These are phyloP conservation scores for Penicillium rolfsii DNA, from an alignment of 2,329 filamentous ascomycete species.

Conservation along the genomic window DNA sequence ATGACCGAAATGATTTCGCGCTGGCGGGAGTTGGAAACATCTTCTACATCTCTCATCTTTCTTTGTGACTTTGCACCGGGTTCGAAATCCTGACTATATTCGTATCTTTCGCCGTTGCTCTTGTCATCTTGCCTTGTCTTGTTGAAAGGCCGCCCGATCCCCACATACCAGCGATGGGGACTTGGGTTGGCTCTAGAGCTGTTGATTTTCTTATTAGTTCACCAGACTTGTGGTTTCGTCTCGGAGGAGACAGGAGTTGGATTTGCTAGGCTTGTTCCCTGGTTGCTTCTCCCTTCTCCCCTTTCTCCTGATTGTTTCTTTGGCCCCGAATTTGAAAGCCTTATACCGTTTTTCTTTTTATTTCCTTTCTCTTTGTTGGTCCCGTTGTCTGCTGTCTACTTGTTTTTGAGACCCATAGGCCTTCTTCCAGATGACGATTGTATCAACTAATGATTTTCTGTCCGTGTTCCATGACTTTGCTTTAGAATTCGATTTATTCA, in stretches of 20 bases:
- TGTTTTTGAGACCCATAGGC: constrained; percentile 14
- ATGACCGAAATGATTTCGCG: constrained; percentile 26
- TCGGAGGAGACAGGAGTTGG: constrained; percentile 8
- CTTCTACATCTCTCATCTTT: constrained; percentile 12
- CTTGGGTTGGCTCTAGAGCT: not conserved
- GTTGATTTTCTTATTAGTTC: constrained; percentile 8
- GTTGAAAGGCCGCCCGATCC: not conserved
- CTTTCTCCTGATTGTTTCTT: constrained; percentile 13
- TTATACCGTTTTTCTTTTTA: constrained; percentile 27
- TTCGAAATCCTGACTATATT: constrained; percentile 23
- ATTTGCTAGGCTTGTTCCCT: not conserved
- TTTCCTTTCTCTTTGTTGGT: constrained; percentile 16
- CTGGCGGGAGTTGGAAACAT: constrained; percentile 23
- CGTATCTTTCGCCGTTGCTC: constrained; percentile 11
- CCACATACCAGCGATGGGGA: not conserved
- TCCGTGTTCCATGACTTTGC: constrained; percentile 21
- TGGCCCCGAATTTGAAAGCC: constrained; percentile 28
- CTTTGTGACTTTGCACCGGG: constrained; percentile 23
- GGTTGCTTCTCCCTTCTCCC: constrained; percentile 6
- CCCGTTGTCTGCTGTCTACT: constrained; percentile 12
- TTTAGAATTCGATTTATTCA: constrained; percentile 14
- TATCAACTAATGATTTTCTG: constrained; percentile 27
- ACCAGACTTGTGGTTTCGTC: constrained; percentile 3
- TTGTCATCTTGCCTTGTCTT: not conserved
- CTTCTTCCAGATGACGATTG: constrained; percentile 24